A percentile compares a stretch with the other conserved stretches of the same genome.
Evolutionary conservation across 2,329 filamentous ascomycete genomes (phyloP).

Genomic region (Fusarium oxysporum): DNA sequence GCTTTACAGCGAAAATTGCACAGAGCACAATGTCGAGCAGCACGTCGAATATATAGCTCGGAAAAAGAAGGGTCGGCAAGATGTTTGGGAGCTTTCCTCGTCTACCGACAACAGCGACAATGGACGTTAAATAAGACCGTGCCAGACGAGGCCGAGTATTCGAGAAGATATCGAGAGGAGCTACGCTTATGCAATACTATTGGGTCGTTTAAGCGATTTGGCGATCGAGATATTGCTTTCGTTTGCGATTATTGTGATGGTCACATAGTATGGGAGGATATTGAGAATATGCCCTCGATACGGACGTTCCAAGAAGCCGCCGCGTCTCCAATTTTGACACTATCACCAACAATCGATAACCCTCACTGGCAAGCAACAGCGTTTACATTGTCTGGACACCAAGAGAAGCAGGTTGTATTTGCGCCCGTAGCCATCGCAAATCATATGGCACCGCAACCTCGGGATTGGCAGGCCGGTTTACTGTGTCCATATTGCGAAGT

Average conservation of each 20-base stretch:
- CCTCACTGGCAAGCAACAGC: constrained; percentile 66
- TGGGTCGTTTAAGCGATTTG: constrained; percentile 68
- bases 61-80: constrained; percentile 60
- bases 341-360: constrained; percentile 45
- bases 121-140: constrained; percentile 44
- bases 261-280: constrained; percentile 68
- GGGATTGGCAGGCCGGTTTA: constrained; percentile 64
- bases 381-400: constrained; percentile 53
- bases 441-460: constrained; percentile 62
- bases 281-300: constrained; percentile 63
- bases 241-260: constrained; percentile 73
- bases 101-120: constrained; percentile 62
- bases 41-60: constrained; percentile 65
- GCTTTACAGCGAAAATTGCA: constrained; percentile 64
- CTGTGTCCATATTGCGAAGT: constrained; percentile 69
- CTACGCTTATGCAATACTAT: constrained; percentile 63
- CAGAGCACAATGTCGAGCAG: constrained; percentile 68
- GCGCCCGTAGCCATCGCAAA: constrained; percentile 69
- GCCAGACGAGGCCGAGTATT: constrained; percentile 49
- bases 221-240: constrained; percentile 66
- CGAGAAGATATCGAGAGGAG: constrained; percentile 59
- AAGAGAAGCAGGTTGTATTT: constrained; percentile 65
- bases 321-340: constrained; percentile 35
- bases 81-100: constrained; percentile 68
- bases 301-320: constrained; percentile 50